Evolutionary conservation across 1,139 yeast species (phyloP).

Genomic region (Kurtzmaniella quercitrusa): DNA sequence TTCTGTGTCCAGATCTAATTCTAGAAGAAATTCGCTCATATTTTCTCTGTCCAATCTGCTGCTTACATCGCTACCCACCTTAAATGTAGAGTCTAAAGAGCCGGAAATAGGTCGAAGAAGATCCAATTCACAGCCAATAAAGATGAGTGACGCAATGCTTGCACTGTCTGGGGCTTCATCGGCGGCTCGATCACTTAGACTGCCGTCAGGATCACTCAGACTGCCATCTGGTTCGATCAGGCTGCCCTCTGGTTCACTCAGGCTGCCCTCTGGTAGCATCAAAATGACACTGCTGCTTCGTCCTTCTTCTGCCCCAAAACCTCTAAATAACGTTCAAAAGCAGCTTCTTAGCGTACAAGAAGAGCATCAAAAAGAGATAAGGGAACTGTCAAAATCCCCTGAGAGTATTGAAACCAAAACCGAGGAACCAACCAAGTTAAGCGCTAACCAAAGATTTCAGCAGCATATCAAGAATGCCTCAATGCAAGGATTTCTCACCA

Average conservation of each 20-base stretch:
- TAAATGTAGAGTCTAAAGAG: neutral
- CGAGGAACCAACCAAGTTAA: slow-evolving; percentile 14
- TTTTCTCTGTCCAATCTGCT: slow-evolving; percentile 21
- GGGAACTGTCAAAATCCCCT: neutral
- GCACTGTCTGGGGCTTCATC: slow-evolving; percentile 37
- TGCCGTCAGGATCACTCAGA: slow-evolving; percentile 11
- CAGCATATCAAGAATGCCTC: slow-evolving; percentile 39
- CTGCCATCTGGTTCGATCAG: slow-evolving; percentile 11
- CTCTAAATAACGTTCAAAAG: slow-evolving; percentile 7
- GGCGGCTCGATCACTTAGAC: slow-evolving; percentile 15
- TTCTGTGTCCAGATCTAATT: slow-evolving; percentile 1
- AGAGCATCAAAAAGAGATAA: slow-evolving; percentile 11
- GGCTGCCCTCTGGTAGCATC: slow-evolving; percentile 1
- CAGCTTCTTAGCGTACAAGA: slow-evolving; percentile 16
- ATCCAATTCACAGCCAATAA: slow-evolving; percentile 38
- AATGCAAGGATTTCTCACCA: slow-evolving; percentile 33
- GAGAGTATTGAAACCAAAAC: slow-evolving; percentile 7
- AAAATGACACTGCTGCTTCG: slow-evolving; percentile 14
- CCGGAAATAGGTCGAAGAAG: slow-evolving; percentile 23
- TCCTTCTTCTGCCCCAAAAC: slow-evolving; percentile 9
- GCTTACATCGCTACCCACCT: slow-evolving; percentile 11
- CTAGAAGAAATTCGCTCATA: slow-evolving; percentile 26
- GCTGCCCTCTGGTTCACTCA: slow-evolving; percentile 4
- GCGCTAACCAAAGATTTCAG: slow-evolving; percentile 40
- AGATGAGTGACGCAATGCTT: slow-evolving; percentile 8